These are phyloP conservation scores for Schizopora paradoxa DNA, from an alignment of 1,284 basidiomycete species.

Conservation along the genomic window DNA sequence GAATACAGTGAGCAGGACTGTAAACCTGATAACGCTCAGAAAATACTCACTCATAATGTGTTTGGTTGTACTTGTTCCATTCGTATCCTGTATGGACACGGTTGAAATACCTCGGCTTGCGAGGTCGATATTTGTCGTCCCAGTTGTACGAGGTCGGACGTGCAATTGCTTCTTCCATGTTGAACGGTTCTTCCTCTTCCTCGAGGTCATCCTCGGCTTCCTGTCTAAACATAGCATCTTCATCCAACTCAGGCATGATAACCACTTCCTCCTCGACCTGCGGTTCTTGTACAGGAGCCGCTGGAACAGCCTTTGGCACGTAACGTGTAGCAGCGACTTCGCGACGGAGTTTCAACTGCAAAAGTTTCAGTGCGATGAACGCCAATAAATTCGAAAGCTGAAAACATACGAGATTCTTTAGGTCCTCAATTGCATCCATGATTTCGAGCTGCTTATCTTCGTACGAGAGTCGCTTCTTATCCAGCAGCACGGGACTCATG, in stretches of 20 bases:
- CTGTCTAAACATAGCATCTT: conserved; percentile 80
- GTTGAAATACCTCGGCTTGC: conserved; percentile 98
- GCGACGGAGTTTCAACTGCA: conserved; percentile 71
- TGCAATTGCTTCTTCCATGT: conserved; percentile 81
- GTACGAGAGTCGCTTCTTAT: conserved; percentile 60
- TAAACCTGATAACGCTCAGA: conserved; percentile 3
- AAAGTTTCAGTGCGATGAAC: conserved; percentile 12
- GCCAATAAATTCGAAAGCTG: conserved; percentile 3
- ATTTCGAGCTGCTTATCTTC: conserved; percentile 81
- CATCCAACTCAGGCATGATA: conserved; percentile 80
- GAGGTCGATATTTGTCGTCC: conserved; percentile 98
- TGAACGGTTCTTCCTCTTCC: conserved; percentile 93
- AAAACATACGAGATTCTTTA: conserved; percentile 56
- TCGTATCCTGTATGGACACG: conserved; percentile 99
- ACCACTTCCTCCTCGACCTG: conserved; percentile 54
- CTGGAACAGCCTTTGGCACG: conserved; percentile 65
- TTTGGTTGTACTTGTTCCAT: conserved; percentile 99
- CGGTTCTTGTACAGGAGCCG: conserved; percentile 39
- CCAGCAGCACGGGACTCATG: conserved; percentile 77
- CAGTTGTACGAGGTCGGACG: conserved; percentile 87
- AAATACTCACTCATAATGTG: conserved; percentile 87
- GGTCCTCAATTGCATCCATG: conserved; percentile 63
- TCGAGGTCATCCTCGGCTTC: conserved; percentile 90
- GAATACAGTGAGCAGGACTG: conserved; percentile 16
- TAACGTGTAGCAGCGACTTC: conserved; percentile 78